phyloP scores from a whole-genome alignment of 495 filamentous ascomycete genomes.

The Cenococcum geophilum region DNA sequence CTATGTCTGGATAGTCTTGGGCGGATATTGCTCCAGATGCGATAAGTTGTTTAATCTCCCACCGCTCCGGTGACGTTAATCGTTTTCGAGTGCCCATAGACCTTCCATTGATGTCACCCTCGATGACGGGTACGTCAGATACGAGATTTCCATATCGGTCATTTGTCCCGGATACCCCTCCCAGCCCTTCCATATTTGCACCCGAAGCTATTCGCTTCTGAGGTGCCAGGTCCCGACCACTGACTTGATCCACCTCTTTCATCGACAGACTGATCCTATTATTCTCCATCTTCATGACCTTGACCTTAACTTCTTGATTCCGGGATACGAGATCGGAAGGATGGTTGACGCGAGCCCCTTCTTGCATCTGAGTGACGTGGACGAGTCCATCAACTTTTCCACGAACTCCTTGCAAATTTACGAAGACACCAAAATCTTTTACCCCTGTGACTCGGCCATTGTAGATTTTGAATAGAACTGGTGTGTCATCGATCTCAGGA shows the following conservation, averaged over 20 bases:
- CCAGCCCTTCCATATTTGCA: slow-evolving; percentile 79
- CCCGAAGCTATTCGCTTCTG: slow-evolving; percentile 79
- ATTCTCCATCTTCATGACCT: slow-evolving; percentile 80
- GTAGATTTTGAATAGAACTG: slow-evolving; percentile 82
- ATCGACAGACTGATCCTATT: slow-evolving; percentile 80
- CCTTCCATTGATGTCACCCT: slow-evolving; percentile 51
- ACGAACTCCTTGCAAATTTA: slow-evolving; percentile 79
- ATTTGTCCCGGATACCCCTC: slow-evolving; percentile 44
- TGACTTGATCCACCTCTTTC: slow-evolving; percentile 94
- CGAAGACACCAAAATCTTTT: slow-evolving; percentile 94
- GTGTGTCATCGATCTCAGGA: slow-evolving; percentile 73
- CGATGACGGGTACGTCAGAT: slow-evolving; percentile 59
- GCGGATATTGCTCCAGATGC: slow-evolving; percentile 88
- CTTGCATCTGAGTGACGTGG: slow-evolving; percentile 90
- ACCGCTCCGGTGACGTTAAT: slow-evolving; percentile 91
- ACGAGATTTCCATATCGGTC: slow-evolving; percentile 55
- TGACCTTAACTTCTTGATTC: slow-evolving; percentile 85
- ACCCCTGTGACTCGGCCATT: slow-evolving; percentile 82
- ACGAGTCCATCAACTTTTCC: slow-evolving; percentile 91
- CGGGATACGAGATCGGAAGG: slow-evolving; percentile 78
- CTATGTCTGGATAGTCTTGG: slow-evolving; percentile 86
- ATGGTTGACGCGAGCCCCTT: slow-evolving; percentile 82
- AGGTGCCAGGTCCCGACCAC: slow-evolving; percentile 76
- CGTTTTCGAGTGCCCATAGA: slow-evolving; percentile 67
- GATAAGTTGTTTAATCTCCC: slow-evolving; percentile 96